A percentile compares a stretch with the other conserved stretches of the same genome.
Evolutionary conservation across 2,329 filamentous ascomycete genomes (phyloP).

Genomic region (Zalaria obscura): DNA sequence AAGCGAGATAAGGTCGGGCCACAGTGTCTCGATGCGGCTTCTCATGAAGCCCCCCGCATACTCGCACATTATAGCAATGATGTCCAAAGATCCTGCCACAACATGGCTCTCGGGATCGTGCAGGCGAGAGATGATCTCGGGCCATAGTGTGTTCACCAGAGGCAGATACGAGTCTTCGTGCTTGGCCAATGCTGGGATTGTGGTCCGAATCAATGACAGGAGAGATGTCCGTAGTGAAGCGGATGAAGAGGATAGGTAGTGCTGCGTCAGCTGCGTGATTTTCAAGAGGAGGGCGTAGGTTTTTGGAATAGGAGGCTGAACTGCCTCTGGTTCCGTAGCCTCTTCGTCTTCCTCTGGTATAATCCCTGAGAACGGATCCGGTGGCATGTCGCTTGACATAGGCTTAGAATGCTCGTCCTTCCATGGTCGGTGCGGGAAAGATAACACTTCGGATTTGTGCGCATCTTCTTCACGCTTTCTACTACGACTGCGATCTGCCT

Average conservation of each 20-base stretch:
- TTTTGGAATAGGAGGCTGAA: conserved; percentile 48
- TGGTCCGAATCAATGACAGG: conserved; percentile 60
- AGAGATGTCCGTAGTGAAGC: conserved; percentile 65
- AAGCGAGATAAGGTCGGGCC: conserved; percentile 28
- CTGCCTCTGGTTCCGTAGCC: conserved; percentile 11
- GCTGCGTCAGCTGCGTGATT: conserved; percentile 72
- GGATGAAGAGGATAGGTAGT: conserved; percentile 78
- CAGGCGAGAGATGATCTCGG: conserved; percentile 56
- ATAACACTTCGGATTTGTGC: conserved; percentile 8
- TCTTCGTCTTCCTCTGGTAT: conserved; percentile 11
- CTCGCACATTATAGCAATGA: conserved; percentile 54
- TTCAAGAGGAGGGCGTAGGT: conserved; percentile 70
- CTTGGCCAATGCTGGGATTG: conserved; percentile 54
- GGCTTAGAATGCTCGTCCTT: conserved; percentile 1
- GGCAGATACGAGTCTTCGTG: conserved; percentile 80
- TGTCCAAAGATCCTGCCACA: conserved; percentile 52
- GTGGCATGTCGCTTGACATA: too few relatives aligned
- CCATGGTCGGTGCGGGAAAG: conserved; percentile 10
- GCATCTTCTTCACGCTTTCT: conserved; percentile 6
- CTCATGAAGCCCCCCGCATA: conserved; percentile 70
- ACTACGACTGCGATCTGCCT: background rate
- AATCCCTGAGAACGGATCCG: background rate
- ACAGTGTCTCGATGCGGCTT: conserved; percentile 60
- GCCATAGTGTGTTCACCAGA: conserved; percentile 82
- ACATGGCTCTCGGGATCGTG: conserved; percentile 56